These are phyloP conservation scores for Austropuccinia psidii DNA, from an alignment of 1,284 basidiomycete genomes.

Conservation along the genomic window DNA sequence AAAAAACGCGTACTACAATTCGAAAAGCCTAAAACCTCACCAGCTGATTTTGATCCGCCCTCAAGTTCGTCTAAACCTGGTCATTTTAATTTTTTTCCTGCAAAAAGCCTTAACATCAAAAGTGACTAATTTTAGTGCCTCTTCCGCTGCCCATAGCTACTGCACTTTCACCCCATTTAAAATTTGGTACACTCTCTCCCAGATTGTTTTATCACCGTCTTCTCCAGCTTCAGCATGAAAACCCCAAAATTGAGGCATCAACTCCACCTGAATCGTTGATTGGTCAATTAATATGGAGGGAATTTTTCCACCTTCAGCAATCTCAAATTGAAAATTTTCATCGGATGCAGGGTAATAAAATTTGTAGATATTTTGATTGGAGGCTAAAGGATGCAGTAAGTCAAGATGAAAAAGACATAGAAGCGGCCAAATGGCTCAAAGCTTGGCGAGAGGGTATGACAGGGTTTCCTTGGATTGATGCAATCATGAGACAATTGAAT, in stretches of 20 bases:
- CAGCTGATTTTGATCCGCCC: constrained; percentile 50
- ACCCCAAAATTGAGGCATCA: constrained; percentile 41
- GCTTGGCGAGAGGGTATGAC: constrained; percentile 51
- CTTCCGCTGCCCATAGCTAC: constrained; percentile 41
- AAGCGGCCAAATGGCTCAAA: constrained; percentile 49
- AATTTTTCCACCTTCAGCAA: constrained; percentile 49
- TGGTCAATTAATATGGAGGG: constrained; percentile 41
- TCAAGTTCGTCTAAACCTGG: constrained; percentile 34
- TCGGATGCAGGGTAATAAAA: constrained; percentile 49
- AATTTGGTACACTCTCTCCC: constrained; percentile 53
- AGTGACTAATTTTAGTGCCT: constrained; percentile 39
- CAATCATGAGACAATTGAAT: constrained; percentile 52
- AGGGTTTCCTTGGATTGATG: constrained; percentile 54
- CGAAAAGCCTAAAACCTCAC: constrained; percentile 53
- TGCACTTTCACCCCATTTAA: constrained; percentile 51
- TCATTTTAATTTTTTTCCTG: constrained; percentile 39
- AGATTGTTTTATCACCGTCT: constrained; percentile 50
- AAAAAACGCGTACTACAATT: constrained; percentile 50
- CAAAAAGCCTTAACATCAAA: not conserved
- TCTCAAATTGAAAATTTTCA: constrained; percentile 49
- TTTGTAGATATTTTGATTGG: constrained; percentile 50
- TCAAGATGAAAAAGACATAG: constrained; percentile 48
- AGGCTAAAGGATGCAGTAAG: constrained; percentile 50
- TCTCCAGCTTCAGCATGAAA: constrained; percentile 45
- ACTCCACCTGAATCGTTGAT: constrained; percentile 40